Evolutionary conservation across 2,329 filamentous ascomycete species (phyloP).

Genomic region (Diaporthe australafricana): DNA sequence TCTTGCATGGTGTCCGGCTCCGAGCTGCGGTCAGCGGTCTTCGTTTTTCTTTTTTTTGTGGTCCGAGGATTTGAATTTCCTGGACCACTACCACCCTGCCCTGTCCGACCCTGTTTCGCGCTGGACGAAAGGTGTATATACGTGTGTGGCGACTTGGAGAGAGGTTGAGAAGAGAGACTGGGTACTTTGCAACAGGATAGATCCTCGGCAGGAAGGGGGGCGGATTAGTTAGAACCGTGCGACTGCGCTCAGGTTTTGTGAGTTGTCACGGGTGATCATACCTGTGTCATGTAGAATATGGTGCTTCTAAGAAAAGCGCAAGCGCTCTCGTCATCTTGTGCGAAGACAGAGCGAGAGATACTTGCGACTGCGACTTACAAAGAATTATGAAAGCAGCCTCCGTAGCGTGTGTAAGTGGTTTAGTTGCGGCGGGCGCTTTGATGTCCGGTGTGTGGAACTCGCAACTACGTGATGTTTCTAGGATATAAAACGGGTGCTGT

Average conservation of each 20-base stretch:
- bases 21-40: not conserved
- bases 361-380: constrained; percentile 5
- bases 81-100: too few species aligned
- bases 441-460: not conserved
- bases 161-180: not conserved
- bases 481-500: not conserved
- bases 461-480: not conserved
- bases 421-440: not conserved
- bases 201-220: not conserved
- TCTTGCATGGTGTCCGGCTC: constrained; percentile 23
- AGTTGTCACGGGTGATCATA: constrained; percentile 23
- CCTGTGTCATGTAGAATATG: not conserved
- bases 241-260: constrained; percentile 1
- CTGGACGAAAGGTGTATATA: not conserved
- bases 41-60: not conserved
- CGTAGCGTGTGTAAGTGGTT: not conserved
- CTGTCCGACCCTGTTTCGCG: not conserved
- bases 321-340: not conserved
- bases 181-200: not conserved
- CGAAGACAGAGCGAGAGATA: not conserved
- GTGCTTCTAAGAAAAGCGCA: not conserved
- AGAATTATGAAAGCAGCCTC: constrained; percentile 14
- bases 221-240: not conserved
- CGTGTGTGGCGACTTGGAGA: not conserved
- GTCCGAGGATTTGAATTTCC: not conserved